These are phyloP conservation scores for Brassica hybrid DNA, from an alignment of 441 rosid species.

Conservation along the genomic window DNA sequence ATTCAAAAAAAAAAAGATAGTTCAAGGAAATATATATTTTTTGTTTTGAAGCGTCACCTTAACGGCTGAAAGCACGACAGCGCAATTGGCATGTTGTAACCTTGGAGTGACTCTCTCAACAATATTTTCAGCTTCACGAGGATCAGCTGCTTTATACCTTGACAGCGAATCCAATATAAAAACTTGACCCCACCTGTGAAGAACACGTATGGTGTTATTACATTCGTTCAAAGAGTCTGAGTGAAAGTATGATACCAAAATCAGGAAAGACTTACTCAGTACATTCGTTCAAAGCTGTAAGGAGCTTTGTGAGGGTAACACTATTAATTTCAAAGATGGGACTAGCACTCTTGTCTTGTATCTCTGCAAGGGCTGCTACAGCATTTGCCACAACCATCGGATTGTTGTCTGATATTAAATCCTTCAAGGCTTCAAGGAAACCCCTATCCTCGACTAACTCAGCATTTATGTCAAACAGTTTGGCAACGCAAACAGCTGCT, in stretches of 20 bases:
- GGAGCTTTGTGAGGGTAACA: conserved; percentile 84
- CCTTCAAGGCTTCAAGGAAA: conserved; percentile 85
- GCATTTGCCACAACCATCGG: conserved; percentile 99
- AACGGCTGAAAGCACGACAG: conserved; percentile 98
- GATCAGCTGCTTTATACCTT: conserved; percentile 92
- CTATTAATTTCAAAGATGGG: conserved; percentile 85
- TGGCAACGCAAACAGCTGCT: conserved; percentile 95
- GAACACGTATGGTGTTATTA: background rate
- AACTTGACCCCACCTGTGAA: conserved; percentile 87
- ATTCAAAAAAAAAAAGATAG: background rate
- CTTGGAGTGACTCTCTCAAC: conserved; percentile 99
- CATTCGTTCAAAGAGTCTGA: no score
- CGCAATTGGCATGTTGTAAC: conserved; percentile 98
- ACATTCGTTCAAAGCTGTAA: conserved; percentile 95
- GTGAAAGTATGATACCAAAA: conserved; percentile 8
- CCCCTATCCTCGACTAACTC: conserved; percentile 96
- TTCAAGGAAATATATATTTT: no score
- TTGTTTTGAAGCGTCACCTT: conserved; percentile 54
- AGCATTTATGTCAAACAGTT: conserved; percentile 91
- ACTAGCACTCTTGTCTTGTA: conserved; percentile 74
- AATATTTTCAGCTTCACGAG: conserved; percentile 98
- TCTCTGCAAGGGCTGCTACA: conserved; percentile 94
- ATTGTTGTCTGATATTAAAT: conserved; percentile 93
- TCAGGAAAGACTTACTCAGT: conserved; percentile 71
- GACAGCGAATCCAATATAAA: conserved; percentile 96